These are phyloP conservation scores for Beauveria rudraprayagi DNA, from an alignment of 2,329 filamentous ascomycete genomes.

Conservation along the genomic window DNA sequence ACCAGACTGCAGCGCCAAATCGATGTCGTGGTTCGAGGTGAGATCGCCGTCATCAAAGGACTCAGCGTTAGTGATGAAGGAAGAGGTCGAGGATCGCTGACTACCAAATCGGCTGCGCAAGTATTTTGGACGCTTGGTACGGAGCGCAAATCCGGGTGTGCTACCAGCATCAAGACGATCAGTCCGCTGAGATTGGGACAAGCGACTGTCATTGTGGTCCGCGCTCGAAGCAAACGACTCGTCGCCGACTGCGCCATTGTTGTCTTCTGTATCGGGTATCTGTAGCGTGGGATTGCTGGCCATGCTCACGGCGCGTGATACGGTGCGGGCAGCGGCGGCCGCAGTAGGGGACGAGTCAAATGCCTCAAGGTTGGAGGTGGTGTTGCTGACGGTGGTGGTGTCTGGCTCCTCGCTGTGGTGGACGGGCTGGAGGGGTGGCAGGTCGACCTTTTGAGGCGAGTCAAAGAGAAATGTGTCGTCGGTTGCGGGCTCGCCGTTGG, in stretches of 20 bases:
- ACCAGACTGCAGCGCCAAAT: constrained; percentile 76
- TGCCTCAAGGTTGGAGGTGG: constrained; percentile 43
- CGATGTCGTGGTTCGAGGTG: constrained; percentile 58
- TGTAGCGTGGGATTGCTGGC: constrained; percentile 24
- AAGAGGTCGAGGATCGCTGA: constrained; percentile 53
- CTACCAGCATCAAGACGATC: constrained; percentile 35
- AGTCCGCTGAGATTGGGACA: constrained; percentile 22
- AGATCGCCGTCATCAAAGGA: constrained; percentile 60
- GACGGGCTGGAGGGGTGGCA: constrained; percentile 11
- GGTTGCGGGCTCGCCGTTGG: constrained; percentile 28
- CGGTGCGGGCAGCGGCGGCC: constrained; percentile 44
- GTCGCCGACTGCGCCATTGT: constrained; percentile 23
- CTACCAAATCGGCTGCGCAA: constrained; percentile 50
- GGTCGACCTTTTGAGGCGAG: constrained; percentile 28
- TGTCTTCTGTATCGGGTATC: constrained; percentile 14
- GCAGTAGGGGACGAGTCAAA: constrained; percentile 50
- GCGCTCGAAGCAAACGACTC: constrained; percentile 22
- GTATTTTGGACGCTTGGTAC: constrained; percentile 46
- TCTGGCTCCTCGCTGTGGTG: constrained; percentile 16
- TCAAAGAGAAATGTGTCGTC: constrained; percentile 57
- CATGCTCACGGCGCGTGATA: constrained; percentile 44
- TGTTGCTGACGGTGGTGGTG: constrained; percentile 28
- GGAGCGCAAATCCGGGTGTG: constrained; percentile 39
- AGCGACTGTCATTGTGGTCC: constrained; percentile 21
- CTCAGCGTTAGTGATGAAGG: constrained; percentile 46